phyloP scores from a whole-genome alignment of 139 green algal species.

The Coelastrella sp. region DNA sequence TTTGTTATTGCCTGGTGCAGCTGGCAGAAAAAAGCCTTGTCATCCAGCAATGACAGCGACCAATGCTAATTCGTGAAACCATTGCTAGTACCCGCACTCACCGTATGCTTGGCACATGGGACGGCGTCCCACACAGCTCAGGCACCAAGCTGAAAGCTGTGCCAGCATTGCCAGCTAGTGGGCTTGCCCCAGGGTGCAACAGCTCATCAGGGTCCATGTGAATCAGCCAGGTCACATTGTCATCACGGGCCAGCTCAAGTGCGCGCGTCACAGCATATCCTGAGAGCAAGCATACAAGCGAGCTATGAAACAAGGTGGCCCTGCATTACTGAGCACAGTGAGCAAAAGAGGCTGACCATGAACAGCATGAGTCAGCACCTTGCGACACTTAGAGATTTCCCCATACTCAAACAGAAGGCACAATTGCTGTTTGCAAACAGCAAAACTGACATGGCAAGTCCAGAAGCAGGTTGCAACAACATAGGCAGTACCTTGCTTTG shows the following conservation, averaged over 20 bases:
- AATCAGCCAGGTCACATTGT: constrained; percentile 64
- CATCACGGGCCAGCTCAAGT: constrained; percentile 37
- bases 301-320: neutral
- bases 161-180: neutral
- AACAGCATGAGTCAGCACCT: no score
- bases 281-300: neutral
- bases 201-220: constrained; percentile 75
- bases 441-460: no score
- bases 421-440: no score
- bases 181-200: constrained; percentile 45
- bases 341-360: neutral
- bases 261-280: constrained; percentile 27
- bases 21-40: neutral
- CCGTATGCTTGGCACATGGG: constrained; percentile 37
- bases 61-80: no score
- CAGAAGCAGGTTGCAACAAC: no score
- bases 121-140: constrained; percentile 40
- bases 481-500: constrained; percentile 61
- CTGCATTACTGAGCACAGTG: neutral
- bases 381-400: no score
- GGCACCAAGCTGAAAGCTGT: constrained; percentile 36
- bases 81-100: neutral
- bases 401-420: no score
- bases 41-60: neutral
- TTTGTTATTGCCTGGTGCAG: neutral